phyloP scores from a whole-genome alignment of 2,329 filamentous ascomycete species.

The Aphanoascus verrucosus region DNA sequence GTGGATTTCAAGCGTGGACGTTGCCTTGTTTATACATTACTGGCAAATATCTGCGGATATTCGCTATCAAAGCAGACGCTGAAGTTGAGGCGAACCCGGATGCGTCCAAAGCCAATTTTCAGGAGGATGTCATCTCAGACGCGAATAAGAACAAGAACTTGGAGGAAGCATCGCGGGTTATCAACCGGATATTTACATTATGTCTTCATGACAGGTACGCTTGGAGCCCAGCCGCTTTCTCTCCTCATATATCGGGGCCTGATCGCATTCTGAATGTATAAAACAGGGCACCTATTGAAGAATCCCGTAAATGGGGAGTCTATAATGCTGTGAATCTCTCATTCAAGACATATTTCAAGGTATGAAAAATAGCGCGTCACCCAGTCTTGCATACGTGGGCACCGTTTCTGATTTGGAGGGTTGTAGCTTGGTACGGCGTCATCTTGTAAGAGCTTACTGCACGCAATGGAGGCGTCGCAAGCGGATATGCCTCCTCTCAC shows the following conservation, averaged over 20 bases:
- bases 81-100: conserved; percentile 43
- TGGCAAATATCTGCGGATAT: conserved; percentile 74
- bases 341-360: conserved; percentile 97
- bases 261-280: conserved; percentile 12
- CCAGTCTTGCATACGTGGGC: conserved; percentile 27
- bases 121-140: conserved; percentile 73
- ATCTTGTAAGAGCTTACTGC: conserved; percentile 63
- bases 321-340: conserved; percentile 90
- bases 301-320: conserved; percentile 95
- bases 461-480: conserved; percentile 64
- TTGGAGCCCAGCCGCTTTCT: conserved; percentile 2
- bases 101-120: conserved; percentile 45
- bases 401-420: conserved; percentile 52
- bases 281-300: conserved; percentile 63
- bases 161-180: conserved; percentile 77
- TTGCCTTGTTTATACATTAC: conserved; percentile 80
- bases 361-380: conserved; percentile 19
- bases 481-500: conserved; percentile 72
- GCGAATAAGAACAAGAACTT: conserved; percentile 70
- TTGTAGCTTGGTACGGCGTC: conserved; percentile 55
- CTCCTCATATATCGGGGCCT: not conserved
- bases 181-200: conserved; percentile 84
- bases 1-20: conserved; percentile 76
- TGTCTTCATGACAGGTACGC: conserved; percentile 79
- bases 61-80: conserved; percentile 83